Conservation (phyloP, 169 alveolate genomes). For the Plasmodium gonderi region DNA sequence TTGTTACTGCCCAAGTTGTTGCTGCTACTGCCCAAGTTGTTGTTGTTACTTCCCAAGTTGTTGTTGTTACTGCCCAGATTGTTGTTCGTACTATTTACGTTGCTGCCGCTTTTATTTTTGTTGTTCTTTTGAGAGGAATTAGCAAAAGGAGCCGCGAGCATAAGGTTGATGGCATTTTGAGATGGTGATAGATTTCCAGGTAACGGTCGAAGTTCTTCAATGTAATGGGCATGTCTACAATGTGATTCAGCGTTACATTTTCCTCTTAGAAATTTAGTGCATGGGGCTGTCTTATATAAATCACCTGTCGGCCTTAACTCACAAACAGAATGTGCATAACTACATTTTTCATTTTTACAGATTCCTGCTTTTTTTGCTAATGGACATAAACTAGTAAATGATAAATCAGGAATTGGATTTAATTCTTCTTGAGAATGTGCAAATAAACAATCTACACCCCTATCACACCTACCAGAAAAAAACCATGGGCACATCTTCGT, state of each 20-base stretch:
- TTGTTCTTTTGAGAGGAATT: conserved; percentile 12
- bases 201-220: conserved; percentile 58
- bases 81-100: not conserved
- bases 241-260: conserved; percentile 71
- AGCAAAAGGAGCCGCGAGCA: conserved; percentile 39
- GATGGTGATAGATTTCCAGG: conserved; percentile 65
- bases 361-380: conserved; percentile 84
- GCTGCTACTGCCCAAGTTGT: too few relatives aligned
- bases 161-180: conserved; percentile 61
- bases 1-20: too few relatives aligned
- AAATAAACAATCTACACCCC: conserved; percentile 89
- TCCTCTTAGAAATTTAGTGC: conserved; percentile 65
- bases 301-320: conserved; percentile 70
- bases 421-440: conserved; percentile 90
- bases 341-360: conserved; percentile 82
- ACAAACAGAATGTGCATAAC: conserved; percentile 75
- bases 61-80: not conserved
- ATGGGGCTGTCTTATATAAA: conserved; percentile 67
- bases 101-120: not conserved
- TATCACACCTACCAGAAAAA: conserved; percentile 80
- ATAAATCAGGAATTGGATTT: conserved; percentile 73
- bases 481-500: conserved; percentile 74
- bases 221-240: conserved; percentile 65
- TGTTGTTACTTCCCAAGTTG: not conserved
- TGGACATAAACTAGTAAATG: conserved; percentile 83